These are phyloP conservation scores for Dunaliella primolecta DNA, from an alignment of 139 green algal genomes.

Conservation along the genomic window DNA sequence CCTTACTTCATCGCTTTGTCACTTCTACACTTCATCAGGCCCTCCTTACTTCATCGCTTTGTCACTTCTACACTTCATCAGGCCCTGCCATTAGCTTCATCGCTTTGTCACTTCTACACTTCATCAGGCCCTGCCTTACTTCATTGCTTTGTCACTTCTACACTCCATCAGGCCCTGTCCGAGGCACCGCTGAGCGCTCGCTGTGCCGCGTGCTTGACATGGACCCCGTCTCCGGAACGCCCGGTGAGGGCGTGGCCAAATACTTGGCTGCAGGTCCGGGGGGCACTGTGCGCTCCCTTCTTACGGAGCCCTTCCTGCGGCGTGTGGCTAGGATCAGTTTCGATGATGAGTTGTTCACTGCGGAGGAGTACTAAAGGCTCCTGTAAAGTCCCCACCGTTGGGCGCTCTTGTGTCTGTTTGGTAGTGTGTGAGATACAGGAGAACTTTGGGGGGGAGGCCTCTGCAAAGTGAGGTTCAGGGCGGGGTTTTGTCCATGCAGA, in stretches of 20 bases:
- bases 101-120: too few species aligned
- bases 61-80: too few species aligned
- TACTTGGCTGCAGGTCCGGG: constrained; percentile 34
- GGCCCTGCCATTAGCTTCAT: too few species aligned
- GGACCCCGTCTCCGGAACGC: constrained; percentile 6
- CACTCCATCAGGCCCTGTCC: constrained; percentile 21
- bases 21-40: too few species aligned
- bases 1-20: too few species aligned
- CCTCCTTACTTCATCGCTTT: too few species aligned
- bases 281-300: constrained; percentile 39
- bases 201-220: constrained; percentile 47
- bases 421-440: background rate
- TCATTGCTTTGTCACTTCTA: too few species aligned
- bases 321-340: constrained; percentile 50
- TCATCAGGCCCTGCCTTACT: too few species aligned
- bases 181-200: constrained; percentile 41
- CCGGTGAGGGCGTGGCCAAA: background rate
- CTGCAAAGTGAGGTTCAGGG: background rate
- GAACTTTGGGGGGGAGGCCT: background rate
- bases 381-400: background rate
- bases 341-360: constrained; percentile 51
- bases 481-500: background rate
- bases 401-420: background rate
- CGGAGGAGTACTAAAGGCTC: constrained; percentile 44
- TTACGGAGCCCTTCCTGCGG: constrained; percentile 63